Base-by-base conservation (phyloP, 805 yeast species). In the Ogataea methylovora region DNA sequence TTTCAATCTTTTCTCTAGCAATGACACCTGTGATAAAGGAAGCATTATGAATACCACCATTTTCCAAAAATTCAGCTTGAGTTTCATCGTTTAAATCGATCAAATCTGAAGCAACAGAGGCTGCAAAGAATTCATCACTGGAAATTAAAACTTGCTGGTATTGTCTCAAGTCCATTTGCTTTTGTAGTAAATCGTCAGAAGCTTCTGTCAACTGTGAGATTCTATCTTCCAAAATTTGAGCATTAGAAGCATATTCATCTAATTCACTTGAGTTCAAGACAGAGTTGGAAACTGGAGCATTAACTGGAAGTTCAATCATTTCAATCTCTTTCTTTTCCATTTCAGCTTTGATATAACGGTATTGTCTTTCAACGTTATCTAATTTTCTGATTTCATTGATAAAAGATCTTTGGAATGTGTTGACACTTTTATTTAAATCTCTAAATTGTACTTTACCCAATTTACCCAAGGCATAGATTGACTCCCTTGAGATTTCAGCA, bases 351-450 rank as follows among this genome's bases (percentile, higher is more conserved):
- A 75, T 61, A 41, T 58, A 71, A 24, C 86, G 71, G 37, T 78
- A 74, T 58, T 90, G 97, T 48, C 97, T 79, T 58, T 88, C 88
- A 23, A 83, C 79, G 52, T 87, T 85, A 56, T 90, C 96, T 35
- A 87, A 63, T 40, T 73, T 71, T 50, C 95, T 76, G 43, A 90
- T 77, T 48, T 92, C 97, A 51, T 78, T 74, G 40, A 92, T 95
- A 60, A 84, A 92, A 4, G 90, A 69, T 45, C 98, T 75, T 63
- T 90, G 97, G 61, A 92, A 92, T 29, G 84, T 76, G 46, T 79
- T 80, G 27, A 86, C 86, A 43, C 82, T 79, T 34, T 79, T 66
- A 61, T 92, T 92, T 56, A 86, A 67, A 60, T 92, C 98, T 34
- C 96, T 69, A 57, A 92, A 86, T 55, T 94, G 96, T 26, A 94